Evolutionary conservation across 345 rosid genomes (phyloP).

Genomic region (Cardamine occulta): DNA sequence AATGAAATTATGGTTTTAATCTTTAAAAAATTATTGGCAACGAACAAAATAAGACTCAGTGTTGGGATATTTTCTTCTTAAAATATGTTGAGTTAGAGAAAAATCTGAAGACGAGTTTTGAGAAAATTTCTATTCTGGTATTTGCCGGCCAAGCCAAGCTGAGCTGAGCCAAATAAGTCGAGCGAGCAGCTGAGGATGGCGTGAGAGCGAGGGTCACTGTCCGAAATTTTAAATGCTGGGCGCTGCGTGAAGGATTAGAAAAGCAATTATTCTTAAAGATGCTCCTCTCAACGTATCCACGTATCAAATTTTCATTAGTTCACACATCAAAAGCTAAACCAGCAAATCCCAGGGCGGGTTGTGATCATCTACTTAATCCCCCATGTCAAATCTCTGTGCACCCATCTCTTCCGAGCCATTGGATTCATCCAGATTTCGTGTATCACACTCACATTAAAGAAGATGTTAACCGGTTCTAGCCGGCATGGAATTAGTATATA

Average conservation of each 20-base stretch:
- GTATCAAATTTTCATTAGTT: conserved; percentile 20
- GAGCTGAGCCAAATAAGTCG: conserved; percentile 12
- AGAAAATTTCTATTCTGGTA: background rate
- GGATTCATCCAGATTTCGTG: conserved; percentile 37
- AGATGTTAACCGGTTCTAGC: conserved; percentile 1
- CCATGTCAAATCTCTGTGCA: conserved; percentile 3
- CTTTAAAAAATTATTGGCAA: background rate
- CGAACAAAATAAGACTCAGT: background rate
- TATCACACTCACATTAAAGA: conserved; percentile 17
- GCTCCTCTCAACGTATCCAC: conserved; percentile 39
- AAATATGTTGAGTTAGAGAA: background rate
- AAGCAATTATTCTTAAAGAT: conserved; percentile 46
- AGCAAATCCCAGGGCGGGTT: conserved; percentile 31
- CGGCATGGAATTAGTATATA: conserved; percentile 8
- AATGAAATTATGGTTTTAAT: background rate
- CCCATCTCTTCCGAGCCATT: conserved; percentile 20
- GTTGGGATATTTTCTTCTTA: background rate
- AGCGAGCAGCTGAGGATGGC: conserved; percentile 18
- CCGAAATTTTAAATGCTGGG: conserved; percentile 35
- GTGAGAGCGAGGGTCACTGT: conserved; percentile 39
- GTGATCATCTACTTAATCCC: conserved; percentile 10
- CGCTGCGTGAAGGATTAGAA: conserved; percentile 47
- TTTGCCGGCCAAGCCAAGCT: conserved; percentile 25
- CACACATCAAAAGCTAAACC: conserved; percentile 27
- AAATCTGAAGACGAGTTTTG: background rate